Evolutionary conservation across 495 filamentous ascomycete genomes (phyloP), one percentile per base, ranked within the genome.

Genomic region (Lichenothelia convexa): DNA sequence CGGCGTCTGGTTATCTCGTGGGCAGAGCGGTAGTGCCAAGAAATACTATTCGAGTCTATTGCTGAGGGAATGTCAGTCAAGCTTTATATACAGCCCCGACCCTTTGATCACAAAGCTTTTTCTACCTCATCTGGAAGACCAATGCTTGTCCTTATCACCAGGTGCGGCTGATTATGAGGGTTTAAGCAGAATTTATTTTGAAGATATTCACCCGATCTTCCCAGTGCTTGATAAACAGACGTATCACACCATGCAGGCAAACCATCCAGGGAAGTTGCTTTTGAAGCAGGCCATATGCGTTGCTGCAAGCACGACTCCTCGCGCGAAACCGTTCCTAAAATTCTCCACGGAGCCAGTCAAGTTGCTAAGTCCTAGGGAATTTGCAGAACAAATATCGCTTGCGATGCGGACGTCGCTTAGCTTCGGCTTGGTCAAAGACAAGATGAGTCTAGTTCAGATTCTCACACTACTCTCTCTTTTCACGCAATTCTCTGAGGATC

Each of bases 161-260:
- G 13, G 13, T 7, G 33, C 51, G 1, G 32, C 32, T 30, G 36
- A 58, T 32, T 44, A 61, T 48, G 57, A 30, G 1, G 30, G 46
- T 6, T 31, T 67, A 13, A 53, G 47, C 7, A 53, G 50, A 2
- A 49, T 65, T 18, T 69, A 65, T 32, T 45, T 64, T 32, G 45
- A 52, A 20, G 64, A 60, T 39, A 50, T 66, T 20, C 57, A 65
- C 31, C 61, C 63, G 2, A 57, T 69, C 8, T 61, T 67, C 21
- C 65, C 65, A n/a, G 56, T 67, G 8, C 53, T 64, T 7, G 55
- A 63, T 5, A 29, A 32, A 12, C 20, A 40, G n/a, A 26, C 41
- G 0, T 43, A 30, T 5, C 46, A 56, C n/a, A 41, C 24, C 8
- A 27, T 27, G 24, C 7, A 27, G 24, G 24, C 7, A 7, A 7